These are phyloP conservation scores for Mycena venus DNA, from an alignment of 768 basidiomycete genomes.

Conservation along the genomic window DNA sequence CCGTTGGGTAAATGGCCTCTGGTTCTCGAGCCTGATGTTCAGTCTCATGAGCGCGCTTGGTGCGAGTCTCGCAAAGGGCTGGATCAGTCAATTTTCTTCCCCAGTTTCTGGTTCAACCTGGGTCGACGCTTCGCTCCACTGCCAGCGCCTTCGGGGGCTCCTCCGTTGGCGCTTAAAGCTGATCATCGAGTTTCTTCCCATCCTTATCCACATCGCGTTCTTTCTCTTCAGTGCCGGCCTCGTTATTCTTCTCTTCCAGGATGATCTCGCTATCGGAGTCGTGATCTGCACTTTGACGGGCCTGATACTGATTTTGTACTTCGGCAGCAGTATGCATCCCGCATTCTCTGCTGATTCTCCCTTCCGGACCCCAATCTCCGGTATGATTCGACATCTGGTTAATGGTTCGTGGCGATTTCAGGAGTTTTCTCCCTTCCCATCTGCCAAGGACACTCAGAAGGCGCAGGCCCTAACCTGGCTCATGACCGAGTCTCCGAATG, in stretches of 20 bases:
- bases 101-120: neutral
- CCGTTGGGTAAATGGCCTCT: constrained; percentile 6
- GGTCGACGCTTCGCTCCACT: neutral
- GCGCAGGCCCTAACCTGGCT: neutral
- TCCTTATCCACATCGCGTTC: constrained; percentile 7
- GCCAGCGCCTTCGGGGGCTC: neutral
- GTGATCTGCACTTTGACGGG: neutral
- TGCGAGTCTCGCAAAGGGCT: neutral
- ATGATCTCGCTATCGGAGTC: neutral
- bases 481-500: neutral
- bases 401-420: neutral
- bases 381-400: neutral
- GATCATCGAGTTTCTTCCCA: neutral
- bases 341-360: neutral
- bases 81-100: constrained; percentile 1
- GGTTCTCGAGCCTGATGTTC: constrained; percentile 8
- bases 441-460: neutral
- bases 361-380: neutral
- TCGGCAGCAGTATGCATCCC: neutral
- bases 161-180: neutral
- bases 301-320: neutral
- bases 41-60: constrained; percentile 1
- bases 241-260: neutral
- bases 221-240: neutral
- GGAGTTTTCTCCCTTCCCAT: neutral